Evolutionary conservation across 345 rosid species (phyloP), one percentile per base, ranked within the genome.

Genomic region (Fremontodendron californicum): DNA sequence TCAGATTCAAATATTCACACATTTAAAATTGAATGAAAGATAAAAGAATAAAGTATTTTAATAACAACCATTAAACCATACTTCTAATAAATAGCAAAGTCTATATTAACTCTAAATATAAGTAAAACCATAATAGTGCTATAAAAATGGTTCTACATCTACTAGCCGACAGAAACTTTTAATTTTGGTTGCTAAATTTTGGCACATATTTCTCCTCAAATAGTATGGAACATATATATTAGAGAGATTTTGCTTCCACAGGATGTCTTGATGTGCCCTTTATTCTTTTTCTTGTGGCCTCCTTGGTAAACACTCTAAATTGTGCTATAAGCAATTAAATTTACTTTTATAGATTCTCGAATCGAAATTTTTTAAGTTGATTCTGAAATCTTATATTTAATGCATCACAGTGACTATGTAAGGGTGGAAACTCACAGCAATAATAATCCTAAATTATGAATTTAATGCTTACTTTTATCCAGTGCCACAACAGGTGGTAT

Each of bases 401-500:
- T 27, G 35, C 37, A 10, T 9, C 37, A 9, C n/a, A 5, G n/a
- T 61, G n/a, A 13, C 9, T 12, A 12, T 5, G 18, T 29, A 61
- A 29, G 3, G 40, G 18, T 13, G 65, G 39, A 61, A 61, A 23
- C 6, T 61, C 3, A 61, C 3, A 61, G 9, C 65, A 4, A 65
- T 16, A 19, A 33, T 1, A 33, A 39, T 66, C 27, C 49, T 40
- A 18, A 40, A 35, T 19, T 66, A 66, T 6, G 16, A 40, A 21
- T 67, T 67, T 18, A 40, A 54, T 18, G 35, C 63, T 48, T 21
- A 23, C n/a, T n/a, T n/a, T 70, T 49, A n/a, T 84, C 16, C 39
- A 93, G 99, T 86, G 96, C 94, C 42, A 93, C 97, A 12, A 64
- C 93, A 1, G 99, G 98, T 77, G 99, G 98, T 37, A 92, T 93